Base-by-base conservation (phyloP, 2,329 filamentous ascomycete genomes). In the Calonectria fujianensis region DNA sequence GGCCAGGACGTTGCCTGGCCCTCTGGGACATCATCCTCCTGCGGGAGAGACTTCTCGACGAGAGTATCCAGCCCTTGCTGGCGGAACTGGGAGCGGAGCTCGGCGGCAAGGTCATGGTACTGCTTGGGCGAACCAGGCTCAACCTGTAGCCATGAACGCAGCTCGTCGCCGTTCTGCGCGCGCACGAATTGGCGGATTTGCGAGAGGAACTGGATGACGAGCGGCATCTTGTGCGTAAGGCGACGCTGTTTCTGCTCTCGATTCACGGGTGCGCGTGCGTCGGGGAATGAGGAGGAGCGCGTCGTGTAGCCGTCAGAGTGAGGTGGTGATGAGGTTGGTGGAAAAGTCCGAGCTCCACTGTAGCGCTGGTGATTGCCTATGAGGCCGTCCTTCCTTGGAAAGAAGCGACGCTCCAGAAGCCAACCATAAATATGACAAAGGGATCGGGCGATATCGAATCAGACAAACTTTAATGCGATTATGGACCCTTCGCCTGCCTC, bases 141-240 rank as follows among this genome's bases (percentile, higher is more conserved):
- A 77, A 97, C 93, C 75, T 92, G 90, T 18, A 97, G 89, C 88
- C 92, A 96, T 73, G 92, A 88, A 76, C 93, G 90, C 18, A 97
- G 89, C 76, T 90, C 88, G 39, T 87, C 86, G 74, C 93, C 94
- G 84, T 96, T 90, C 74, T 92, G 91, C 27, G 85, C 85, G 69
- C 89, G 89, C 64, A 96, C 88, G 72, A 84, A 82, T 57, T 82
- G 78, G 68, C 91, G 90, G 70, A 96, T 90, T 70, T 91, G 90
- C 14, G 86, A 85, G 68, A 96, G 90, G 82, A 96, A 97, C 77
- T 93, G 88, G 77, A 92, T 88, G 29, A 94, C 86, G 54, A 94
- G 89, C 48, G 92, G 88, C 85, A 94, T 95, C 35, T 71, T 72
- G 72, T 16, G 50, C 78, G 69, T 51, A 80, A 48, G 48, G 29